Conservation (phyloP, 768 basidiomycete genomes). For the Russula virescens region DNA sequence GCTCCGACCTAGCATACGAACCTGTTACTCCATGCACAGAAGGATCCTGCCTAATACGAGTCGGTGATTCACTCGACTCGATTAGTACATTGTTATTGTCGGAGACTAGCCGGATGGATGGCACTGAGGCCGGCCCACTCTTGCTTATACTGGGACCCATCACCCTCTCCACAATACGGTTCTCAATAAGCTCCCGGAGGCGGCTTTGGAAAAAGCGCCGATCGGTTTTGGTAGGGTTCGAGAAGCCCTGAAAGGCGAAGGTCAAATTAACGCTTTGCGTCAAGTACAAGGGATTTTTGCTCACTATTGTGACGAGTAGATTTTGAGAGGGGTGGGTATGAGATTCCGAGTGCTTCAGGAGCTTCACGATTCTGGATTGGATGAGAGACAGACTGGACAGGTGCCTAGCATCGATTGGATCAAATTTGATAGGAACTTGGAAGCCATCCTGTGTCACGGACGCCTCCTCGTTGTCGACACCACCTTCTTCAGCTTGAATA, state of each 20-base stretch:
- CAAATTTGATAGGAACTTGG: slow-evolving; percentile 43
- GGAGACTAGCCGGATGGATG: slow-evolving; percentile 61
- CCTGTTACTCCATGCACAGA: slow-evolving; percentile 29
- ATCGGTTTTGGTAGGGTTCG: slow-evolving; percentile 67
- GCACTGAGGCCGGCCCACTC: slow-evolving; percentile 39
- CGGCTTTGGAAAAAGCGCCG: slow-evolving; percentile 78
- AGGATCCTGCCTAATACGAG: neutral
- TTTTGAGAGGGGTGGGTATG: slow-evolving; percentile 69
- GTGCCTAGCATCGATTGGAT: slow-evolving; percentile 72
- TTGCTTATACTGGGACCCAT: slow-evolving; percentile 56
- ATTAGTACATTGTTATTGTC: slow-evolving; percentile 33
- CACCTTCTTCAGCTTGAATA: slow-evolving; percentile 28
- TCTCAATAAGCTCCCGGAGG: slow-evolving; percentile 64
- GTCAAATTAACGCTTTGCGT: neutral
- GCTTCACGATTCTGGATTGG: slow-evolving; percentile 60
- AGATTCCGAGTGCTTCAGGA: slow-evolving; percentile 66
- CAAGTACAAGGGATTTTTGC: slow-evolving; percentile 27
- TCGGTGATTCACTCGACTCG: slow-evolving; percentile 20
- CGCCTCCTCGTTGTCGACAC: slow-evolving; percentile 32
- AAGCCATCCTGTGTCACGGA: slow-evolving; percentile 19
- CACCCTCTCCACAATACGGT: slow-evolving; percentile 71
- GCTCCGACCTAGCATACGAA: slow-evolving; percentile 25
- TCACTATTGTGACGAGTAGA: slow-evolving; percentile 69
- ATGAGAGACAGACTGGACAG: slow-evolving; percentile 70
- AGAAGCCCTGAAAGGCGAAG: slow-evolving; percentile 53